phyloP scores from a whole-genome alignment of 106 monocot species.

The Apostasia shenzhenica region DNA sequence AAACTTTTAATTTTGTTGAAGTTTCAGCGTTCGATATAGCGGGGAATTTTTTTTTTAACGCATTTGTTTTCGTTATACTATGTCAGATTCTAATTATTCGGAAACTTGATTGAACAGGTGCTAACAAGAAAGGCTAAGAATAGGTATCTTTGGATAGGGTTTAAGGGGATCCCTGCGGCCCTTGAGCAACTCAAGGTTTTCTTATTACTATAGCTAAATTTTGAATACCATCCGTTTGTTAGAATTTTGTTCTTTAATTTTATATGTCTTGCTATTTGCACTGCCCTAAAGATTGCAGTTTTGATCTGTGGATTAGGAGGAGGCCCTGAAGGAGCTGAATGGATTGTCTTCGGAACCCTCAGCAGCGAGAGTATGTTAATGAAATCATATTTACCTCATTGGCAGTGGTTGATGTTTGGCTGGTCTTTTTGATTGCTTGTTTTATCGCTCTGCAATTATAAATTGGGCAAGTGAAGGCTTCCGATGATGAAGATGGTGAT shows the following conservation, averaged over 20 bases:
- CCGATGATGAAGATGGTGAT: conserved; percentile 52
- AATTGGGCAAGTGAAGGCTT: conserved; percentile 12
- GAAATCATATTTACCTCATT: no score
- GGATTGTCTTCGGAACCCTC: conserved; percentile 1
- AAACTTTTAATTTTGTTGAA: not conserved
- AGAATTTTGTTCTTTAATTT: not conserved
- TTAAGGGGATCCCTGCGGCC: conserved; percentile 60
- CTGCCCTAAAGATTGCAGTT: not conserved
- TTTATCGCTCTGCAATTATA: not conserved
- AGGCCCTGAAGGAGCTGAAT: conserved; percentile 22
- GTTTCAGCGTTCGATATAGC: no score
- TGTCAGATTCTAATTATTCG: not conserved
- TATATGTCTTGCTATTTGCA: not conserved
- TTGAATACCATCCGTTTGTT: not conserved
- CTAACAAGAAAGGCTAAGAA: conserved; percentile 80
- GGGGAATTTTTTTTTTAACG: not conserved
- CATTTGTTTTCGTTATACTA: conserved; percentile 1
- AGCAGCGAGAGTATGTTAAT: not conserved
- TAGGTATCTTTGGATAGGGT: conserved; percentile 82
- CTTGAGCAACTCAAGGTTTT: conserved; percentile 60
- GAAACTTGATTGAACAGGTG: conserved; percentile 23
- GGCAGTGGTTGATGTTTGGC: no score
- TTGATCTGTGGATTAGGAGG: conserved; percentile 17
- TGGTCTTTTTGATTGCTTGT: no score
- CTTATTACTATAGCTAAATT: not conserved